Percentiles rank a stretch among this genome's conserved stretches.
Conservation (phyloP, 75 land plant genomes). For the Sequoiadendron giganteum region DNA sequence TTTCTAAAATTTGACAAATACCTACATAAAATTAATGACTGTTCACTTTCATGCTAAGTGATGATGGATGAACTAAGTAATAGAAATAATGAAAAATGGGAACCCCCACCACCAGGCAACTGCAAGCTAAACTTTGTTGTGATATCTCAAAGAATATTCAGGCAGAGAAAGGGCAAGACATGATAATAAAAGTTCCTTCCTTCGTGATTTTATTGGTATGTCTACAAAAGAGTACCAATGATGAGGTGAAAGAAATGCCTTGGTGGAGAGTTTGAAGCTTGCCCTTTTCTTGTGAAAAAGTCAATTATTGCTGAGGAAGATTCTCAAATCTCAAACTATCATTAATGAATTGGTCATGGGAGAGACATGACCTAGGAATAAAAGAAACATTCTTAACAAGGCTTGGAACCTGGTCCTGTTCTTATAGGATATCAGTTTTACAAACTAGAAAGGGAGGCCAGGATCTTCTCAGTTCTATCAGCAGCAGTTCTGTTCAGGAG, state of each 20-base stretch:
- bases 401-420: background rate
- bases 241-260: background rate
- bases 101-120: background rate
- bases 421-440: background rate
- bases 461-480: too few species aligned
- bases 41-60: background rate
- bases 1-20: background rate
- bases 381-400: background rate
- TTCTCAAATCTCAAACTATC: background rate
- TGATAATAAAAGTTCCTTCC: background rate
- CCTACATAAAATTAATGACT: background rate
- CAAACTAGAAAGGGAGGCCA: too few species aligned
- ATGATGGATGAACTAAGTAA: background rate
- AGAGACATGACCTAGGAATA: background rate
- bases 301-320: too few species aligned
- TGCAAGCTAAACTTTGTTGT: background rate
- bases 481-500: too few species aligned
- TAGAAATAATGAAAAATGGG: background rate
- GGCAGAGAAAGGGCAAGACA: background rate
- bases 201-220: background rate
- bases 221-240: background rate
- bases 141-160: background rate
- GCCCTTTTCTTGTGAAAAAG: too few species aligned
- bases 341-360: background rate
- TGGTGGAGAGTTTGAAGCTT: background rate